These are phyloP conservation scores for Fraxinus platypoda DNA, from an alignment of 305 asterid genomes.

Conservation along the genomic window DNA sequence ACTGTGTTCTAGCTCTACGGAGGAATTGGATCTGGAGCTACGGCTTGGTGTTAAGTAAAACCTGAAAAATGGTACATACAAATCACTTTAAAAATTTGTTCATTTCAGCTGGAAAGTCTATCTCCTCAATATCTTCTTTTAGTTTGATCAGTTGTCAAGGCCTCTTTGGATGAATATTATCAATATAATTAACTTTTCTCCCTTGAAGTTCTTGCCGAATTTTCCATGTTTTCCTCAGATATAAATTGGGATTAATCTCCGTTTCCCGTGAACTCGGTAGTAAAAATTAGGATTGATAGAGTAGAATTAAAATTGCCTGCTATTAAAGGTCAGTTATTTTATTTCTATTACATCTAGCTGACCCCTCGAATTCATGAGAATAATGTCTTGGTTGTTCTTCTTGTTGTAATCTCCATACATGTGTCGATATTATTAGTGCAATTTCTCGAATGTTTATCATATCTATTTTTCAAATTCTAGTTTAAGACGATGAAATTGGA, in stretches of 20 bases:
- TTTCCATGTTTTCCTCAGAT: background rate
- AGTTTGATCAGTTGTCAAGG: background rate
- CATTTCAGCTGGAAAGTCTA: conserved; percentile 12
- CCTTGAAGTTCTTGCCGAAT: background rate
- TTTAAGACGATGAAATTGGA: background rate
- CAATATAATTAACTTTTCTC: background rate
- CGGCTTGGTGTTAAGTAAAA: conserved; percentile 80
- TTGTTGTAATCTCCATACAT: background rate
- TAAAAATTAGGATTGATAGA: background rate
- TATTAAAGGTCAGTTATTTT: no score
- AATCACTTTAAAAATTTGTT: conserved; percentile 20
- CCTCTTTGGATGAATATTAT: background rate
- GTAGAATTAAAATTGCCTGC: background rate
- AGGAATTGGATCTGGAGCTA: conserved; percentile 83
- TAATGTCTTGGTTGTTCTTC: background rate
- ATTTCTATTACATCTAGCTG: background rate
- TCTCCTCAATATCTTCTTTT: background rate
- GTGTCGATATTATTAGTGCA: background rate
- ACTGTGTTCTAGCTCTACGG: conserved; percentile 31
- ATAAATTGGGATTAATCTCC: background rate
- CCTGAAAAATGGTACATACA: background rate
- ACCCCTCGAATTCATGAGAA: background rate
- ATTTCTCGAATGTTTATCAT: background rate
- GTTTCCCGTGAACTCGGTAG: background rate
- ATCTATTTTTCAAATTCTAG: background rate